Percentiles rank a stretch among this genome's conserved stretches.
These are phyloP conservation scores for Leishmania guyanensis DNA, from an alignment of 208 protist species.

Conservation along the genomic window DNA sequence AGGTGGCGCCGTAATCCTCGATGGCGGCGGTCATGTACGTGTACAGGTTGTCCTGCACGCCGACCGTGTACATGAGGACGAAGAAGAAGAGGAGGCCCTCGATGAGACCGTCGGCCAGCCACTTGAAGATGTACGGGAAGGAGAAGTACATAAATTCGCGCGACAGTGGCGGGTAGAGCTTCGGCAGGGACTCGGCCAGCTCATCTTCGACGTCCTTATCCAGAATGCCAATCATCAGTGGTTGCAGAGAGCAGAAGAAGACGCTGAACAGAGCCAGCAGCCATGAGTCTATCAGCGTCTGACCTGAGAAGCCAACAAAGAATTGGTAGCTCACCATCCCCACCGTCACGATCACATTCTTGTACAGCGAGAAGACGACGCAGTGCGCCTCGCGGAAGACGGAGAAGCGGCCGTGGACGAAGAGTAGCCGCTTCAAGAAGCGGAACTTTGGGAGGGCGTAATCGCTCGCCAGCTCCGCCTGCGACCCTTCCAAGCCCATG, in stretches of 20 bases:
- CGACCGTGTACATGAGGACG: slow-evolving; percentile 51
- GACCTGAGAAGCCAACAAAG: slow-evolving; percentile 87
- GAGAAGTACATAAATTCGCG: slow-evolving; percentile 80
- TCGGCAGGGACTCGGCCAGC: slow-evolving; percentile 66
- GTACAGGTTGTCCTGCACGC: slow-evolving; percentile 54
- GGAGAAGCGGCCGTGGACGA: slow-evolving; percentile 93
- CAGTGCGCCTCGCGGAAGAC: slow-evolving; percentile 88
- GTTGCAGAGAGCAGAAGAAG: slow-evolving; percentile 79
- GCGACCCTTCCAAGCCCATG: slow-evolving; percentile 95
- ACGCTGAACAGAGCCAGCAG: slow-evolving; percentile 82
- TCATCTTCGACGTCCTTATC: slow-evolving; percentile 91
- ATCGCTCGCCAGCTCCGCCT: slow-evolving; percentile 92
- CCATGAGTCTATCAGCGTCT: slow-evolving; percentile 86
- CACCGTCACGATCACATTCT: slow-evolving; percentile 92
- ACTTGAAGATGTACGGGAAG: slow-evolving; percentile 64
- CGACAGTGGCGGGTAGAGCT: slow-evolving; percentile 64
- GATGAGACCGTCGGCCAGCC: slow-evolving; percentile 56
- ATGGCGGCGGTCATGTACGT: slow-evolving; percentile 36
- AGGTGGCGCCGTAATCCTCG: slow-evolving; percentile 69
- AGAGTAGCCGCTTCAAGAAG: slow-evolving; percentile 89
- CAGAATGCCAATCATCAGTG: slow-evolving; percentile 77
- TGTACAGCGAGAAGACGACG: slow-evolving; percentile 96
- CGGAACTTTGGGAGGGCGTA: slow-evolving; percentile 94
- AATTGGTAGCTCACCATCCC: slow-evolving; percentile 81
- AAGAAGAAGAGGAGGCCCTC: slow-evolving; percentile 65